Base-by-base conservation (phyloP, 345 rosid genomes). In the Murraya paniculata region DNA sequence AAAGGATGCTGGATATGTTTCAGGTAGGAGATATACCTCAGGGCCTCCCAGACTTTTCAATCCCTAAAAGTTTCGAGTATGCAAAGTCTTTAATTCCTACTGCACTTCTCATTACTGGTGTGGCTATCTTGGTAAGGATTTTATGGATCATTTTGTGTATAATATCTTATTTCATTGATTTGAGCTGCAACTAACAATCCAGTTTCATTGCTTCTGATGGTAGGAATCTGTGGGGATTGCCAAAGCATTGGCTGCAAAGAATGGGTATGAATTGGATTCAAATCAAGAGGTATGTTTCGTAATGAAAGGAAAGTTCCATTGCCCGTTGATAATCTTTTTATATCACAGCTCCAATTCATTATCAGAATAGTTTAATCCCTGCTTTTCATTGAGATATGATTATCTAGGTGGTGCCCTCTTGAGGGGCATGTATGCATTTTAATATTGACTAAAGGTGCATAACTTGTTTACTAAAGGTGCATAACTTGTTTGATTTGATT, bases 221-320 rank as follows among this genome's bases (percentile, higher is more conserved):
- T 84, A 97, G 98, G 98, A 97, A 88, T 97, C 98, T 82, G 99
- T 97, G 35, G 98, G 99, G 60, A 97, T 97, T 80, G 98, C 99
- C 79, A 97, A 97, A 91, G 98, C 98, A 70, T 89, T 97, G 84
- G 99, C 99, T 67, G 98, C 98, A 31, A 97, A 91, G 86, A 94
- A 94, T 73, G 95, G 98, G 72, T 97, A 97, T 68, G 98, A 97
- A 85, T 80, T 97, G 87, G 98, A 97, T 83, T 91, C 99, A 74
- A 97, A 90, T 88, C 95, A 91, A 80, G 98, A 97, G 98, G 98
- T 91, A 86, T 55, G 75, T 55, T 80, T 38, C 38, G 68, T 59
- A 68, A 41, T 48, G 28, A 28, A 67, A 58, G n/a, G 19, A 69
- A 59, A 39, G 38, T 56, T 21, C 28, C 48, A 21, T 18, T 55